phyloP scores from a whole-genome alignment of 2,329 filamentous ascomycete genomes.

The Epichloe uncinata region DNA sequence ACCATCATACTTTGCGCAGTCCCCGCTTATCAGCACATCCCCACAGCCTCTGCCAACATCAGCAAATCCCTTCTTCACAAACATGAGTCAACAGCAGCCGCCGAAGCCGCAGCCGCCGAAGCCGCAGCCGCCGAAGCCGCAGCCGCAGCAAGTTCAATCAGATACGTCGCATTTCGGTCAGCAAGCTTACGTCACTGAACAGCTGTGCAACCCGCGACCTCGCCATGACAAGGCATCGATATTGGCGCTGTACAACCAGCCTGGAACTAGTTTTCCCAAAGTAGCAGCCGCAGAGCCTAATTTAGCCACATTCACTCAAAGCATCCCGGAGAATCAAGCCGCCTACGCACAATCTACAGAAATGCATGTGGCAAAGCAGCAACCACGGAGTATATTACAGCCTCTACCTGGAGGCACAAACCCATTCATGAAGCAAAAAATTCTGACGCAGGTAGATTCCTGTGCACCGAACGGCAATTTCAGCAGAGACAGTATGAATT shows the following conservation, averaged over 20 bases:
- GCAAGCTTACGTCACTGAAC: constrained; percentile 16
- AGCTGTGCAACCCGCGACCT: constrained; percentile 27
- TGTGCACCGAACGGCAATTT: constrained; percentile 19
- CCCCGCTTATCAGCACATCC: constrained; percentile 24
- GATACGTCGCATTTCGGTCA: constrained; percentile 11
- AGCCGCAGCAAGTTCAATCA: constrained; percentile 11
- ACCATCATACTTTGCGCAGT: constrained; percentile 32
- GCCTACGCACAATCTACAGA: constrained; percentile 13
- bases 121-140: constrained; percentile 11
- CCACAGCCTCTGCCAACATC: constrained; percentile 17
- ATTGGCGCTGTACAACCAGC: constrained; percentile 58
- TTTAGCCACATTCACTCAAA: constrained; percentile 15
- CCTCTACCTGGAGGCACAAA: constrained; percentile 36
- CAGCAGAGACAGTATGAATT: constrained; percentile 59
- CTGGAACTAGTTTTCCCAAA: constrained; percentile 34
- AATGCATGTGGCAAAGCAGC: constrained; percentile 15
- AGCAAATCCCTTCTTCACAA: constrained; percentile 26
- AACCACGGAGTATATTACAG: constrained; percentile 18
- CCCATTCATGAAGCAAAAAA: constrained; percentile 35
- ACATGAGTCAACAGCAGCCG: constrained; percentile 14
- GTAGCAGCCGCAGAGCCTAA: constrained; percentile 17
- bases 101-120: no score
- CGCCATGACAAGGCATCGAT: constrained; percentile 61
- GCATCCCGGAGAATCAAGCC: constrained; percentile 17
- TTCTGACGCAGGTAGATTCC: constrained; percentile 26